These are phyloP conservation scores for Cryptococcus sp. DNA, from an alignment of 1,284 basidiomycete genomes.

Conservation along the genomic window DNA sequence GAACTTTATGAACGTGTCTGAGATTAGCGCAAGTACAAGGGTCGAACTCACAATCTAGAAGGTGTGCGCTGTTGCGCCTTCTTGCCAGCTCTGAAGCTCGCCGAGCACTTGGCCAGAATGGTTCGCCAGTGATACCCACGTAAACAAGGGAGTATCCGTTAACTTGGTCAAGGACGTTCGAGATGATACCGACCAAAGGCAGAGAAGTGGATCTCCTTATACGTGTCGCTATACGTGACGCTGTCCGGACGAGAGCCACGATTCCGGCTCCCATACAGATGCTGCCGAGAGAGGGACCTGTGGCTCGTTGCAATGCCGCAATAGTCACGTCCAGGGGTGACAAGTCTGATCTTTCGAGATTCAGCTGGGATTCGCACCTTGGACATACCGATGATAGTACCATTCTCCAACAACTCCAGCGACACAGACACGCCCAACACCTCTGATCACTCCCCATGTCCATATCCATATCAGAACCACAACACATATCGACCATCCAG, in stretches of 20 bases:
- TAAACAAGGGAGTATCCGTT: slow-evolving; percentile 81
- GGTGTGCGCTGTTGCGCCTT: slow-evolving; percentile 37
- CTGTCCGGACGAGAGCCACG: slow-evolving; percentile 60
- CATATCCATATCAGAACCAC: slow-evolving; percentile 75
- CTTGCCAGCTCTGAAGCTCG: slow-evolving; percentile 54
- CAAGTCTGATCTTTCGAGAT: slow-evolving; percentile 52
- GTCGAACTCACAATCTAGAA: slow-evolving; percentile 42
- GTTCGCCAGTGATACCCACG: slow-evolving; percentile 76
- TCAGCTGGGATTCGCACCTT: slow-evolving; percentile 3
- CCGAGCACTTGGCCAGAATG: slow-evolving; percentile 72
- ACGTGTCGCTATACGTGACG: slow-evolving; percentile 37
- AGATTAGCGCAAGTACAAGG: background rate
- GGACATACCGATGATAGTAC: slow-evolving; percentile 76
- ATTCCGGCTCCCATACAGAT: slow-evolving; percentile 71
- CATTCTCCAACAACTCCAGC: slow-evolving; percentile 83
- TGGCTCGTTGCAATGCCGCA: slow-evolving; percentile 70
- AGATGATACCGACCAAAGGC: slow-evolving; percentile 49
- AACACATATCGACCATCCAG: slow-evolving; percentile 71
- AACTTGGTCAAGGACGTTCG: slow-evolving; percentile 64
- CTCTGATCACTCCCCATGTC: slow-evolving; percentile 84
- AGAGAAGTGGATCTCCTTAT: slow-evolving; percentile 34
- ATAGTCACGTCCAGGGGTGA: slow-evolving; percentile 61
- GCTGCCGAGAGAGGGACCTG: slow-evolving; percentile 73
- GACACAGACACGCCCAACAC: slow-evolving; percentile 69
- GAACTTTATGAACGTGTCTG: slow-evolving; percentile 62